Base-by-base conservation (phyloP, 768 basidiomycete species). In the Xanthoconium stramineum region DNA sequence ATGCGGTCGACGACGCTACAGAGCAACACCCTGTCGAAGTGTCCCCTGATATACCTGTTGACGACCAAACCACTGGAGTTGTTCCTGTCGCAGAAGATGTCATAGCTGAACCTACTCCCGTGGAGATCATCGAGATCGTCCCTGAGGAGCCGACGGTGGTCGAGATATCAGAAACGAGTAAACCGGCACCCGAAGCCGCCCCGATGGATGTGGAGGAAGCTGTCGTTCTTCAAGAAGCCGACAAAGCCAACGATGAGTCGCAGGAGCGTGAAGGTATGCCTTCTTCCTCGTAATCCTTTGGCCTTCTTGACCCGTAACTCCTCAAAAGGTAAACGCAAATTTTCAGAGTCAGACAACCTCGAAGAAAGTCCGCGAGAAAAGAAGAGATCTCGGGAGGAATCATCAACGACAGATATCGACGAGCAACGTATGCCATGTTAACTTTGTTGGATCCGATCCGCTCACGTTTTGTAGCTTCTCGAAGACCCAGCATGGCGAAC, bases 391-490 rank as follows among this genome's bases (percentile, higher is more conserved):
- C 69, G 69, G 3, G 69, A 67, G 4, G 67, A 67, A 14, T 63
- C 67, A 7, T 46, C 42, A 11, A 39, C 61, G 1, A 55, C 56
- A 29, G 71, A 73, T 3, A 35, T 55, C n/a, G 71, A 71, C 9
- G 88, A 88, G 32, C 73, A 76, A 63, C 74, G 83, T 80, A 33
- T 24, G 61, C 19, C 19, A 33, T 14, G 7, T 17, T 35, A 7
- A 32, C 20, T 17, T 38, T 24, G 5, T 33, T 28, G 7, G 17
- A 19, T n/a, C 36, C 32, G 30, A 15, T 20, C 10, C 17, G 11
- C 48, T 66, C 53, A 63, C 37, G 44, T 28, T 37, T 39, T 12
- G 28, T 44, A 64, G 65, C 64, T 37, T 56, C 60, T 6, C 72
- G 65, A 39, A 63, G 51, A 50, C 65, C 53, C 11, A 61, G 56